Evolutionary conservation across 441 rosid species (phyloP), one percentile per base, ranked within the genome.

Genomic region (Euphorbia neoarborescens): DNA sequence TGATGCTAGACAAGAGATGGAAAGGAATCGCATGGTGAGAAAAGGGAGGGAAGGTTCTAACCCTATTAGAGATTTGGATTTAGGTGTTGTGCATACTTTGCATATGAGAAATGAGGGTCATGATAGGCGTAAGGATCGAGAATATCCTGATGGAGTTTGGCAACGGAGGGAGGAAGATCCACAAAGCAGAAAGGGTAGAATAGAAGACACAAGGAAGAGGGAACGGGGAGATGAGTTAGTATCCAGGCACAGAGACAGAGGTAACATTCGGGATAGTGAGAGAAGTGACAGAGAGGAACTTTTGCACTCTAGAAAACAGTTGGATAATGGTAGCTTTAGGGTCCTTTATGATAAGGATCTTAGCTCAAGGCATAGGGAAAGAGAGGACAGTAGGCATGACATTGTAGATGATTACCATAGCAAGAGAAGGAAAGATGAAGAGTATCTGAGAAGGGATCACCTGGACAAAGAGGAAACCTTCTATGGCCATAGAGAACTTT

Each of bases 381-480:
- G 87, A 78, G 88, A 83, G 59, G 91, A 86, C 71, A 79, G 54
- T 76, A 84, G 85, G 77, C 78, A 81, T 78, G 95, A 89, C 61
- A 62, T 68, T 62, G 74, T 70, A 54, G 92, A 87, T 80, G 95
- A 89, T 76, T 83, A 88, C 84, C 81, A 69, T 62, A 78, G 79
- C 84, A 92, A 87, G 86, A 84, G 91, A 82, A 90, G 89, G 80
- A 91, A 87, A 74, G 94, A 85, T 61, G 96, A 89, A 28, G 97
- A 92, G 44, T 85, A 83, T 81, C 27, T 75, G 63, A 86, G 89
- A 77, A 86, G 92, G 77, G 91, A 84, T 65, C 86, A 79, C 66
- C 53, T 77, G 68, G 87, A 91, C 66, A 90, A 83, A 80, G 94
- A 87, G 70, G 97, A 86, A 73, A 79, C 77, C 58, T 56, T 79